These are phyloP conservation scores for Leccinum pellstonianum DNA, from an alignment of 768 basidiomycete species.

Conservation along the genomic window DNA sequence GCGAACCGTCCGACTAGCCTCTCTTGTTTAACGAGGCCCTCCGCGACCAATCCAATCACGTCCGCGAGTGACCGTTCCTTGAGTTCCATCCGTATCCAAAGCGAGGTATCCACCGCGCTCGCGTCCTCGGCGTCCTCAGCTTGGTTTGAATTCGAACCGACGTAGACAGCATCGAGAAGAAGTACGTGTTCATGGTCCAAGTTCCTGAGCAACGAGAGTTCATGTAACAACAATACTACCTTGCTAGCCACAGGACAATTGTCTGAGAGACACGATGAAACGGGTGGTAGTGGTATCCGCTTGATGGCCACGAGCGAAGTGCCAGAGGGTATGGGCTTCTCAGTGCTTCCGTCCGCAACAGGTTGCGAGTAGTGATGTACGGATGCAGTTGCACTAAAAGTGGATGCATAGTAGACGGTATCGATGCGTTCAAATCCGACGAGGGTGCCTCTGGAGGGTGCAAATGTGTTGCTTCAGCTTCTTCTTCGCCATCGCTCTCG, in stretches of 20 bases:
- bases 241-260: conserved; percentile 51
- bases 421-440: conserved; percentile 1
- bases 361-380: conserved; percentile 60
- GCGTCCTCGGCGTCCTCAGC: conserved; percentile 26
- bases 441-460: neutral
- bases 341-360: conserved; percentile 31
- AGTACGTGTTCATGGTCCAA: conserved; percentile 63
- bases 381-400: conserved; percentile 47
- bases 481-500: conserved; percentile 13
- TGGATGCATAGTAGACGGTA: conserved; percentile 12
- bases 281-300: conserved; percentile 55
- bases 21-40: conserved; percentile 66
- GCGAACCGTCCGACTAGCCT: conserved; percentile 73
- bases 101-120: conserved; percentile 45
- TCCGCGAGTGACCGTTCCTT: conserved; percentile 89
- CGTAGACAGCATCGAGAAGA: conserved; percentile 67
- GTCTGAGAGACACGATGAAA: conserved; percentile 29
- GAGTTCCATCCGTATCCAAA: conserved; percentile 89
- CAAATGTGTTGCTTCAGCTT: conserved; percentile 1
- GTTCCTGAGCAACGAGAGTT: conserved; percentile 57
- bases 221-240: conserved; percentile 58
- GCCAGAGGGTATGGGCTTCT: conserved; percentile 27
- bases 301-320: conserved; percentile 72
- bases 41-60: conserved; percentile 60
- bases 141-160: conserved; percentile 43